A percentile compares a stretch with the other conserved stretches of the same genome.
phyloP scores from a whole-genome alignment of 352 stramenopile genomes.

The Blastocystis sp. region DNA sequence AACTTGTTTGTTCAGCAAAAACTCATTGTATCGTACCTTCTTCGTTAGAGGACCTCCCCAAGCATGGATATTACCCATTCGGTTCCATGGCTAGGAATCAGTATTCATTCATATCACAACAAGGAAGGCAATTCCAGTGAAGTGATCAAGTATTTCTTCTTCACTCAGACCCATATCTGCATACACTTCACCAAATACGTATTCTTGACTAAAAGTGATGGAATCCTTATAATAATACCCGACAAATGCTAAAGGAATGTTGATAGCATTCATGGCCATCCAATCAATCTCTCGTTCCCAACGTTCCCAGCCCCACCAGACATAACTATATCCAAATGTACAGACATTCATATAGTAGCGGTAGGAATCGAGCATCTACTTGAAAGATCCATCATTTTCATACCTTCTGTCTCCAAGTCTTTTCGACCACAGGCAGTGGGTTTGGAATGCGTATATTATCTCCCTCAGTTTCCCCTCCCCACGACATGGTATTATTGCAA shows the following conservation, averaged over 20 bases:
- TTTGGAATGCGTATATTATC: neutral
- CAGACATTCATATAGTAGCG: conserved; percentile 84
- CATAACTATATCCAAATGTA: conserved; percentile 81
- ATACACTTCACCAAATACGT: conserved; percentile 79
- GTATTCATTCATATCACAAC: conserved; percentile 67
- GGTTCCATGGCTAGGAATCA: conserved; percentile 64
- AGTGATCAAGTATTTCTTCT: conserved; percentile 76
- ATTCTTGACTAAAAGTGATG: conserved; percentile 67
- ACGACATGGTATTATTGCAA: conserved; percentile 17
- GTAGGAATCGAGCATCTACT: conserved; percentile 68
- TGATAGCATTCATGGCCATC: conserved; percentile 83
- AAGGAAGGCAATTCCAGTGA: conserved; percentile 77
- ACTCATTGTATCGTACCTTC: conserved; percentile 72
- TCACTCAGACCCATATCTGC: conserved; percentile 74
- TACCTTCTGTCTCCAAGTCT: conserved; percentile 32
- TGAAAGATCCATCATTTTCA: conserved; percentile 49
- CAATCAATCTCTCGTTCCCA: conserved; percentile 83
- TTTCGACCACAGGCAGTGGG: conserved; percentile 7
- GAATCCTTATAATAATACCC: conserved; percentile 67
- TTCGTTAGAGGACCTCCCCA: conserved; percentile 57
- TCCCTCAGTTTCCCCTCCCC: conserved; percentile 30
- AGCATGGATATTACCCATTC: conserved; percentile 78
- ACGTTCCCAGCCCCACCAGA: conserved; percentile 76
- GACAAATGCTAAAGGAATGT: conserved; percentile 79
- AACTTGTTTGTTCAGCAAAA: conserved; percentile 65